These are phyloP conservation scores for Sporothrix mexicana DNA, from an alignment of 2,329 filamentous ascomycete genomes.

Conservation along the genomic window DNA sequence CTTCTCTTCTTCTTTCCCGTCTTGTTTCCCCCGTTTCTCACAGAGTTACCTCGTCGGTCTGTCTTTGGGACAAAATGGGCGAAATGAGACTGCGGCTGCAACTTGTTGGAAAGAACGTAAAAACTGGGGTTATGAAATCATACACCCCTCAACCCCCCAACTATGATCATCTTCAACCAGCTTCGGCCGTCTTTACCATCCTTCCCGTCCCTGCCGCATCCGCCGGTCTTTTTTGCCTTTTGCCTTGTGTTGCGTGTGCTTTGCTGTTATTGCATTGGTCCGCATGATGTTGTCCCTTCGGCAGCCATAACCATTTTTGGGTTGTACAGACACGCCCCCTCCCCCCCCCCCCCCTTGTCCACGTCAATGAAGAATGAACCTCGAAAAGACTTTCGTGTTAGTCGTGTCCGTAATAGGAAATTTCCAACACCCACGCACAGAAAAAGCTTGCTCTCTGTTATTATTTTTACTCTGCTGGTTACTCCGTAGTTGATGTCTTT, in stretches of 20 bases:
- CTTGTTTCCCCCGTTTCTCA: neutral
- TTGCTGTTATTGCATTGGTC: neutral
- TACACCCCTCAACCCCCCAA: neutral
- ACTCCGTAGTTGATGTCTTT: neutral
- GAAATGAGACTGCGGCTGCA: neutral
- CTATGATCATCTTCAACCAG: neutral
- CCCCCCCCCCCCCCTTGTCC: neutral
- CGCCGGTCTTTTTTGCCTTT: neutral
- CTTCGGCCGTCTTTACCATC: neutral
- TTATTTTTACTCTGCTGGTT: neutral
- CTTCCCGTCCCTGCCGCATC: neutral
- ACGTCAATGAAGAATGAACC: neutral
- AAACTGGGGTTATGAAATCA: constrained; percentile 18
- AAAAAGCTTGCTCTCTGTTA: neutral
- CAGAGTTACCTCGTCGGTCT: neutral
- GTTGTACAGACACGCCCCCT: constrained; percentile 25
- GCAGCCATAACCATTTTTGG: constrained; percentile 14
- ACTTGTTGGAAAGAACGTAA: neutral
- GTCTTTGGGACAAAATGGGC: constrained; percentile 4
- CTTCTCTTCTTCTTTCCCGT: neutral
- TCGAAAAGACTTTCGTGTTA: constrained; percentile 15
- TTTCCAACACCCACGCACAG: constrained; percentile 24
- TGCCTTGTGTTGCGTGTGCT: neutral
- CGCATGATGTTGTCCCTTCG: constrained; percentile 9
- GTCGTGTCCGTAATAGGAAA: constrained; percentile 32